Evolutionary conservation across 1,284 basidiomycete species (phyloP), one percentile per base, ranked within the genome.

Genomic region (Megacollybia platyphylla): DNA sequence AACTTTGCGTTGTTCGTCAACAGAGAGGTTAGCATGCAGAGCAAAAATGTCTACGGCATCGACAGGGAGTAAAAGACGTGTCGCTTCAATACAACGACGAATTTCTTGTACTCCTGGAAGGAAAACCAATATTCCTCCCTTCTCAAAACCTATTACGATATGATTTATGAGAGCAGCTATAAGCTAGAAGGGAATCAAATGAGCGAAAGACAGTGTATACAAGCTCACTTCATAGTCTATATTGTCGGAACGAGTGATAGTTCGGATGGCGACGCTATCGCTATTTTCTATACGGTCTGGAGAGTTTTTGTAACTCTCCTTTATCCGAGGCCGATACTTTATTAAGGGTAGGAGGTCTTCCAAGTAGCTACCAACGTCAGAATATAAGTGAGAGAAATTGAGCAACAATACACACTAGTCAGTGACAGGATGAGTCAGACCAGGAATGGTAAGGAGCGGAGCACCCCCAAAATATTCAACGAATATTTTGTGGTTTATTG

Each of bases 21-120:
- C 83, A 0, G 88, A 81, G 9, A 96, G 65, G 57, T 96, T 96
- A 8, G 92, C 89, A 55, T 97, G 93, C 1, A 97, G 73, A 0
- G 92, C 87, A 34, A 92, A 67, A 39, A 91, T 72, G 37, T 79
- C 73, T 5, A 76, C 71, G 15, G 67, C 56, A 13, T 53, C 58
- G 17, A 62, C 61, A 11, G 59, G 51, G 3, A 61, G 46, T 7
- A 63, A 51, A 11, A 58, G 54, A 15, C 70, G 68, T 18, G 94
- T 66, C 9, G 75, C 71, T 17, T 83, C 76, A 32, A 92, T 79
- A 48, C 87, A 89, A 49, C 86, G 80, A 11, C 77, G 75, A 52
- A 92, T 92, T 54, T 92, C 88, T 62, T 86, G 82, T 0, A 88
- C 83, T 59, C 92, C 92, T 20, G 88, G 79, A 46, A 92, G 71